These are phyloP conservation scores for Mitragyna speciosa DNA, from an alignment of 257 asterid genomes.

Conservation along the genomic window DNA sequence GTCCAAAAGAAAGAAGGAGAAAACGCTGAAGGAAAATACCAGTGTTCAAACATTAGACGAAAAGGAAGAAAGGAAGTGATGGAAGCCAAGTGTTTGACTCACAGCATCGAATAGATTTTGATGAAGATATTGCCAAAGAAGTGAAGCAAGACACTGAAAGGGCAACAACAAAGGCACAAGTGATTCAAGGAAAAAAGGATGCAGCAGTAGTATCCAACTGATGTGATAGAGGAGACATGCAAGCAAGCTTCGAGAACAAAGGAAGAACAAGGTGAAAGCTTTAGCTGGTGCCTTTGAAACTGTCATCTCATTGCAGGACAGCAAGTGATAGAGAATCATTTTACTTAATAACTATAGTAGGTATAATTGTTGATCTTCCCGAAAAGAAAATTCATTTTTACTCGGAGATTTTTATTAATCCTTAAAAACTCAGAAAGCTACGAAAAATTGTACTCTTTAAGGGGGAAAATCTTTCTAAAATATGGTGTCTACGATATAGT, in stretches of 20 bases:
- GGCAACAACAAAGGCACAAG: conserved; percentile 26
- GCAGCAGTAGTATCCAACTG: conserved; percentile 46
- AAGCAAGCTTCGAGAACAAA: conserved; percentile 59
- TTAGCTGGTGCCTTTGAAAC: conserved; percentile 84
- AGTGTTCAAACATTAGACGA: neutral
- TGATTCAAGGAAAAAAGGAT: conserved; percentile 41
- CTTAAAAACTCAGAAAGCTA: neutral
- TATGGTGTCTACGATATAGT: neutral
- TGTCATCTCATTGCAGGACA: conserved; percentile 61
- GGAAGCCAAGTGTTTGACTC: conserved; percentile 15
- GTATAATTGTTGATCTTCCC: neutral
- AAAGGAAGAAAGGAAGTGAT: conserved; percentile 4
- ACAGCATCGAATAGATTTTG: conserved; percentile 16
- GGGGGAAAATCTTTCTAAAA: neutral
- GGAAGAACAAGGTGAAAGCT: conserved; percentile 69
- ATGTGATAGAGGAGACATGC: conserved; percentile 73
- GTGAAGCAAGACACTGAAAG: conserved; percentile 20
- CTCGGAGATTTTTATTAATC: neutral
- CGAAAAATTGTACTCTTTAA: neutral
- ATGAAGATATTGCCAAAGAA: conserved; percentile 22
- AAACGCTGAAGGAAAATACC: neutral
- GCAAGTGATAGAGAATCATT: conserved; percentile 27
- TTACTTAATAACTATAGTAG: neutral
- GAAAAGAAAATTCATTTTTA: neutral
- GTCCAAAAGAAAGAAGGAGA: neutral